phyloP scores from a whole-genome alignment of 2,329 filamentous ascomycete species.

The Phialophora tarda region DNA sequence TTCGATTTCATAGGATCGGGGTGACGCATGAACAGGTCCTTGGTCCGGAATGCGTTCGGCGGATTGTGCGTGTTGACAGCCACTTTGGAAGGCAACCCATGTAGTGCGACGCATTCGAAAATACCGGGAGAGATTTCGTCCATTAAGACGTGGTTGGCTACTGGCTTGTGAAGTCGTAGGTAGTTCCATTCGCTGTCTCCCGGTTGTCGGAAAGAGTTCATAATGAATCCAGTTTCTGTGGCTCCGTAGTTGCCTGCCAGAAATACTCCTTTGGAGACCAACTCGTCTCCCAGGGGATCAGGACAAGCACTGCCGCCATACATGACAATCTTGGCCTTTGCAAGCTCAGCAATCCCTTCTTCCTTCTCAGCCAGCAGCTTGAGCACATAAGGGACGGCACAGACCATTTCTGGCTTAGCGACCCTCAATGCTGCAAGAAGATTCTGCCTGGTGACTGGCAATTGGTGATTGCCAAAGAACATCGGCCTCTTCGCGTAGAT shows the following conservation, averaged over 20 bases:
- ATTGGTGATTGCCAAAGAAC: conserved; percentile 59
- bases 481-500: conserved; percentile 59
- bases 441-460: conserved; percentile 61
- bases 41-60: conserved; percentile 61
- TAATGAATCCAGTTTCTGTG: conserved; percentile 67
- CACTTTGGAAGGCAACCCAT: conserved; percentile 50
- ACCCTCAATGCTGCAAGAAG: conserved; percentile 53
- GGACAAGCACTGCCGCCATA: conserved; percentile 65
- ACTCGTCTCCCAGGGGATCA: conserved; percentile 61
- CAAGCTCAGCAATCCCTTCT: conserved; percentile 58
- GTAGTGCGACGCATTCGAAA: conserved; percentile 46
- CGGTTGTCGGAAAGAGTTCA: conserved; percentile 62
- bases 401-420: conserved; percentile 59
- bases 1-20: conserved; percentile 47
- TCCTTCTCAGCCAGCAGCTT: conserved; percentile 66
- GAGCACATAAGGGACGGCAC: conserved; percentile 59
- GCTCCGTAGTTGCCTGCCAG: conserved; percentile 61
- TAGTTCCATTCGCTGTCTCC: conserved; percentile 67
- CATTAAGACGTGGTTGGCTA: conserved; percentile 51
- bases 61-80: conserved; percentile 55
- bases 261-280: conserved; percentile 61
- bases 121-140: conserved; percentile 47
- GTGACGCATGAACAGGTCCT: conserved; percentile 54
- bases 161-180: conserved; percentile 51
- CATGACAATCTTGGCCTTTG: conserved; percentile 59